A percentile compares a stretch with the other conserved stretches of the same genome.
Evolutionary conservation across 2,329 filamentous ascomycete genomes (phyloP).

Genomic region (Diaporthe velutina): DNA sequence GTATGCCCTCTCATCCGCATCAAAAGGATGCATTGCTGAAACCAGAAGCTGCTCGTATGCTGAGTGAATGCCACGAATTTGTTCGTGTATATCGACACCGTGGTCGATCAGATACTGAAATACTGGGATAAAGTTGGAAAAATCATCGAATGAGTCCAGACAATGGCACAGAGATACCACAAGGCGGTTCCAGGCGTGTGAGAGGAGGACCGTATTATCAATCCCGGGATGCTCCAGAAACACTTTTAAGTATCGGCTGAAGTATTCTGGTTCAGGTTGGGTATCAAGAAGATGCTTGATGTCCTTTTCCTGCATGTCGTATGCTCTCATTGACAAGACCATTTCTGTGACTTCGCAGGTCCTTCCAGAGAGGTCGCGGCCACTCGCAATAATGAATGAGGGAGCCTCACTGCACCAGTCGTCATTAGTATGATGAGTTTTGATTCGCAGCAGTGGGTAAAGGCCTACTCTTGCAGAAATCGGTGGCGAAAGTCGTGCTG

Average conservation of each 20-base stretch:
- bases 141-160: too few species aligned
- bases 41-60: background rate
- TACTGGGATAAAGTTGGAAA: background rate
- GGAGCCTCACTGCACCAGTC: background rate
- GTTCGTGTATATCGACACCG: background rate
- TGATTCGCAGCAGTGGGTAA: too few species aligned
- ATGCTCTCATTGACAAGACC: background rate
- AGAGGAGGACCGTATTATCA: rapidly evolving
- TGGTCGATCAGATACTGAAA: background rate
- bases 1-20: background rate
- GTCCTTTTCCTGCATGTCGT: background rate
- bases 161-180: background rate
- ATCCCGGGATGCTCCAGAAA: background rate
- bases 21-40: rapidly evolving
- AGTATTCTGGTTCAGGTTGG: background rate
- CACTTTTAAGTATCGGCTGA: background rate
- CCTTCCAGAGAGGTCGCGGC: background rate
- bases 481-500: background rate
- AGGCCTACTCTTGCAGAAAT: background rate
- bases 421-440: background rate
- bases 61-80: rapidly evolving
- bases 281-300: background rate
- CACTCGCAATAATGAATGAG: background rate
- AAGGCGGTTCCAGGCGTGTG: background rate
- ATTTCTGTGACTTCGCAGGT: constrained; percentile 8